Conservation (phyloP, 495 filamentous ascomycete species). For the Corynascus novoguineensis region DNA sequence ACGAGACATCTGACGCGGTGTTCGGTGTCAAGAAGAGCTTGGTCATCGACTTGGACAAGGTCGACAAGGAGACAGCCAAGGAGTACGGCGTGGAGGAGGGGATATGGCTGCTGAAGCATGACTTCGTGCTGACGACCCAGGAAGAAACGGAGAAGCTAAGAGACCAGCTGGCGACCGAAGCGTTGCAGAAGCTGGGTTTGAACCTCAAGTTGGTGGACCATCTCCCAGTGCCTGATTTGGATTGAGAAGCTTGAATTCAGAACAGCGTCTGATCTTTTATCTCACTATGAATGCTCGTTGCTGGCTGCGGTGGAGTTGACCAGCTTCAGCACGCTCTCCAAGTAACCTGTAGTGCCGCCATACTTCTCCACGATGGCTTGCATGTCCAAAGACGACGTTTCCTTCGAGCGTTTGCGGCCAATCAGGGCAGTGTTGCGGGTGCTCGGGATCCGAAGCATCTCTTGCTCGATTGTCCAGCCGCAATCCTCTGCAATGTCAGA, state of each 20-base stretch:
- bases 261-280: not conserved
- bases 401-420: conserved; percentile 46
- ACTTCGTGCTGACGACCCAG: conserved; percentile 70
- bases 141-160: conserved; percentile 64
- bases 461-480: conserved; percentile 72
- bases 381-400: conserved; percentile 25
- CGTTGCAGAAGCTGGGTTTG: conserved; percentile 64
- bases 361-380: conserved; percentile 42
- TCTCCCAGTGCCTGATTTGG: conserved; percentile 64
- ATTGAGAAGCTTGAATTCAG: conserved; percentile 21
- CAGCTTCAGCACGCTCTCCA: conserved; percentile 50
- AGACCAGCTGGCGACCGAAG: conserved; percentile 65
- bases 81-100: conserved; percentile 67
- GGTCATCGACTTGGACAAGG: conserved; percentile 64
- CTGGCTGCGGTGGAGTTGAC: conserved; percentile 29
- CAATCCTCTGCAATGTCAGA: conserved; percentile 58
- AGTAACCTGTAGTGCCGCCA: conserved; percentile 52
- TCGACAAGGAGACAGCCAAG: conserved; percentile 53
- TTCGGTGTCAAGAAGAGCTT: conserved; percentile 89
- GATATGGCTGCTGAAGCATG: conserved; percentile 57
- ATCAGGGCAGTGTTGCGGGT: conserved; percentile 79
- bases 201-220: conserved; percentile 75
- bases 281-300: conserved; percentile 30
- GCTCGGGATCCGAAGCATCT: conserved; percentile 80
- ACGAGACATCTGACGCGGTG: conserved; percentile 86